Evolutionary conservation across 768 basidiomycete species (phyloP), one percentile per base, ranked within the genome.

Genomic region (Boletus subparvulus): DNA sequence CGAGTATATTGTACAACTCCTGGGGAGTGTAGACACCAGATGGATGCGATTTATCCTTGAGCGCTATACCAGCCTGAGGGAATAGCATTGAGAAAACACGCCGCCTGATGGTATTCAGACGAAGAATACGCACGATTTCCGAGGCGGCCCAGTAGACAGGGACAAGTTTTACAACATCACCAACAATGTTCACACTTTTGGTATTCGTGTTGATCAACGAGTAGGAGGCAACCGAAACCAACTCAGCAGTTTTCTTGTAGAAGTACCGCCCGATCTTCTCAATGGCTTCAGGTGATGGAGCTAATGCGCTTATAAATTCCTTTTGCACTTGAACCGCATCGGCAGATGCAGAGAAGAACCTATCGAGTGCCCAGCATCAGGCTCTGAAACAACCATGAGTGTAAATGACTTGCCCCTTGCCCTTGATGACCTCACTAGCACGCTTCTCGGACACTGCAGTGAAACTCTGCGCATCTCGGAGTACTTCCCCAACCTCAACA

Each of bases 61-160:
- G 74, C n/a, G 76, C 69, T 55, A 93, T 84, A 14, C 89, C 89
- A 54, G 85, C 86, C 90, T 92, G 62, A 21, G 5, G 17, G 49
- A 30, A 51, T 12, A 50, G 32, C 48, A n/a, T 37, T 54, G 45
- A 58, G 45, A 33, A 52, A 36, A 40, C 4, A 14, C 6, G 2
- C 10, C 6, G 1, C 19, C 13, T 19, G 28, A 24, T n/a, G 6
- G 7, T 36, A 28, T 32, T 32, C 30, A 8, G 6, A 14, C 6
- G 40, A 32, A 33, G 19, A 10, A 43, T 3, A 76, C 85, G 46
- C 58, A 92, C 92, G 35, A 93, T 73, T 45, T 90, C 84, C 21
- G 73, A 67, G 9, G 88, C 85, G 28, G 78, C 83, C 88, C 90
- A 94, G 58, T 81, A 72, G 26, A 90, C 71, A 12, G 92, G 85